These are phyloP conservation scores for Heliocybe sulcata DNA, from an alignment of 1,284 basidiomycete species.

Conservation along the genomic window DNA sequence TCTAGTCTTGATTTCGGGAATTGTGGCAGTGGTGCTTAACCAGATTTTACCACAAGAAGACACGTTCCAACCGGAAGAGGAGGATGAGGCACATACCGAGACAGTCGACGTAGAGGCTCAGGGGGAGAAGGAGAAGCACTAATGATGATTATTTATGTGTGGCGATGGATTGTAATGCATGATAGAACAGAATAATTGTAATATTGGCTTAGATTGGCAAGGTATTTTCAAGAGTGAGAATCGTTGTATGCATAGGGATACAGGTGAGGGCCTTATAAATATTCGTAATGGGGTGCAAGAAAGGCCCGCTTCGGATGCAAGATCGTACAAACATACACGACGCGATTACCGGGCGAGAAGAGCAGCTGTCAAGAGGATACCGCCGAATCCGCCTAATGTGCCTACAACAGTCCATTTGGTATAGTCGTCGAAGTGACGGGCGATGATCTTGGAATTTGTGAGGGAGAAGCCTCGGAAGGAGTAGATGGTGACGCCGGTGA, in stretches of 20 bases:
- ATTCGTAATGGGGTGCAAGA: not conserved
- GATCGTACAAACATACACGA: not conserved
- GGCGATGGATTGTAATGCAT: too few relatives aligned
- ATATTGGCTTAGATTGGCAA: too few relatives aligned
- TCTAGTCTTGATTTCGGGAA: conserved; percentile 56
- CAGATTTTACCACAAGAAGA: conserved; percentile 52
- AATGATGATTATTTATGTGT: not conserved
- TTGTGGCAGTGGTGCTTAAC: conserved; percentile 63
- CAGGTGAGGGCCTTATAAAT: not conserved
- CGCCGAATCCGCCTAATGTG: conserved; percentile 50
- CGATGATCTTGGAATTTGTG: conserved; percentile 24
- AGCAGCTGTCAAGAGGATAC: conserved; percentile 49
- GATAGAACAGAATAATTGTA: too few relatives aligned
- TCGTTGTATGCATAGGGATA: not conserved
- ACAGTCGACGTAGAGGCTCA: not conserved
- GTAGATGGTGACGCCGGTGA: conserved; percentile 58
- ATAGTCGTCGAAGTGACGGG: conserved; percentile 45
- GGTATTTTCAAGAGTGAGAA: not conserved
- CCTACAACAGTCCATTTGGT: conserved; percentile 58
- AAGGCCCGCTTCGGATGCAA: not conserved
- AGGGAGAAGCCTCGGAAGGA: conserved; percentile 45
- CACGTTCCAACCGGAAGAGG: conserved; percentile 22
- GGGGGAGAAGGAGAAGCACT: not conserved
- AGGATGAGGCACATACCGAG: conserved; percentile 6
- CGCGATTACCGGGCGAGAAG: conserved; percentile 33